Conservation (phyloP, 352 stramenopile species). For the Peronospora farinosa region DNA sequence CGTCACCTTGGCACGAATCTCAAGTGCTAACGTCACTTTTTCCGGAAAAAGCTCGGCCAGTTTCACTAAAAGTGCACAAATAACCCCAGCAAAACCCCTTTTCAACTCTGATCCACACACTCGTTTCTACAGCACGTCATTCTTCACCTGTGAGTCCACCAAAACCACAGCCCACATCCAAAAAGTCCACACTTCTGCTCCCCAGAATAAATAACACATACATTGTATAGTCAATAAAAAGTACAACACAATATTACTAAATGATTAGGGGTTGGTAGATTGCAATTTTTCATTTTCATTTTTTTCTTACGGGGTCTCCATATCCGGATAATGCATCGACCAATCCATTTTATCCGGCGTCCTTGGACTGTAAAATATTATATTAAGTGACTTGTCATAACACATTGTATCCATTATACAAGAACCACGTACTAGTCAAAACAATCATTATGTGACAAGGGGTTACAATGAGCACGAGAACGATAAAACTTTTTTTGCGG, state of each 20-base stretch:
- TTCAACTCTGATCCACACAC: neutral
- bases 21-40: slow-evolving; percentile 93
- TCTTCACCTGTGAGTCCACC: slow-evolving; percentile 89
- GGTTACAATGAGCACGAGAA: slow-evolving; percentile 94
- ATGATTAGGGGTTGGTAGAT: neutral
- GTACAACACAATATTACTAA: neutral
- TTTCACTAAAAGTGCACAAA: slow-evolving; percentile 53
- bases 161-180: slow-evolving; percentile 97
- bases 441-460: slow-evolving; percentile 93
- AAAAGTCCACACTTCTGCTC: slow-evolving; percentile 83
- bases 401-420: too few relatives aligned
- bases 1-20: slow-evolving; percentile 95
- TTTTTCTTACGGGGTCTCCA: slow-evolving; percentile 57
- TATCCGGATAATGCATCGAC: slow-evolving; percentile 88
- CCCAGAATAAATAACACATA: neutral
- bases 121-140: neutral
- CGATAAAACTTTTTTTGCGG: slow-evolving; percentile 97
- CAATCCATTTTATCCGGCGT: slow-evolving; percentile 89
- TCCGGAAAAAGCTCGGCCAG: slow-evolving; percentile 88
- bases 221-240: slow-evolving; percentile 5
- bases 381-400: too few relatives aligned
- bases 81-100: neutral
- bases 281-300: too few relatives aligned
- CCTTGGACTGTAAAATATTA: slow-evolving; percentile 48
- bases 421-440: slow-evolving; percentile 86